A percentile compares a stretch with the other conserved stretches of the same genome.
phyloP scores from a whole-genome alignment of 179 eudicot genomes.

The Kewa caespitosa region DNA sequence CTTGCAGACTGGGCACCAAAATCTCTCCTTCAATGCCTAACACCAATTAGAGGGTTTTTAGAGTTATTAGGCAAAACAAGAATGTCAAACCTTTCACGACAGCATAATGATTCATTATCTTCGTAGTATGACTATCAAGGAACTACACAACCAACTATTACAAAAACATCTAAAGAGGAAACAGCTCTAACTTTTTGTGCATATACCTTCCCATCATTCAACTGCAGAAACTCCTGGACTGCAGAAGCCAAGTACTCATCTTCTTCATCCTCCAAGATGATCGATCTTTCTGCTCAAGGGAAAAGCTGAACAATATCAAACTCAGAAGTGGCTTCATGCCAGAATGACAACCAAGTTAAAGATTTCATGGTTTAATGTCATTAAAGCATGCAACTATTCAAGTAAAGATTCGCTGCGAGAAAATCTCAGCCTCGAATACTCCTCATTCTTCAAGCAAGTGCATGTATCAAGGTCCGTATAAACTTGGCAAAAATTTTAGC shows the following conservation, averaged over 20 bases:
- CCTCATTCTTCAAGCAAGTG: not conserved
- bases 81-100: not conserved
- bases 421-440: too few relatives aligned
- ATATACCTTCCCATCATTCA: constrained; percentile 74
- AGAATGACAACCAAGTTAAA: not conserved
- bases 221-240: constrained; percentile 73
- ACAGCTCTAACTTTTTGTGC: not conserved
- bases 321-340: not conserved
- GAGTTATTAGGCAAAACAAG: constrained; percentile 6
- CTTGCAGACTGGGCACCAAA: constrained; percentile 93
- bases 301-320: constrained; percentile 23
- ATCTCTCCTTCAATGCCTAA: constrained; percentile 42
- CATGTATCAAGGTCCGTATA: not conserved
- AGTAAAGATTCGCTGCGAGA: too few relatives aligned
- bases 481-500: not conserved
- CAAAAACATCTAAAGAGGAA: not conserved
- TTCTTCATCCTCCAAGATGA: constrained; percentile 75
- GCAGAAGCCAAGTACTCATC: constrained; percentile 86
- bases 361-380: not conserved
- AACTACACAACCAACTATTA: not conserved
- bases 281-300: constrained; percentile 40
- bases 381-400: not conserved
- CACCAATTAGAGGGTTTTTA: constrained; percentile 9
- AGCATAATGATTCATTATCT: not conserved
- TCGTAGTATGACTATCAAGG: not conserved